Conservation (phyloP, 768 basidiomycete genomes). For the Dioszegia crocea region DNA sequence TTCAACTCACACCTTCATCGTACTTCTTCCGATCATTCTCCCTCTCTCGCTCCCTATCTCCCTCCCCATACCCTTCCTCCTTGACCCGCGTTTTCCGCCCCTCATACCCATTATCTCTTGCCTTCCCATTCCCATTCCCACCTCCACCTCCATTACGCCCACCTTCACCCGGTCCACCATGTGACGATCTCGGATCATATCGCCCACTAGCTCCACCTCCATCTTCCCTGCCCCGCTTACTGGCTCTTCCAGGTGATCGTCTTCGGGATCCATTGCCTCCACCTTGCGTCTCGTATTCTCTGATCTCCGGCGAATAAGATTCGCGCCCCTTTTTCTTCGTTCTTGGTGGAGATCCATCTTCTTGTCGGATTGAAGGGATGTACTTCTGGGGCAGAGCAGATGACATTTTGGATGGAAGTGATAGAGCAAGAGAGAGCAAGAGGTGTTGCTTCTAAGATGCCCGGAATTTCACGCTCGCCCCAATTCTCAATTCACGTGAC, state of each 20-base stretch:
- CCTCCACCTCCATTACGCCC: conserved; percentile 16
- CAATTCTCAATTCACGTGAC: no score
- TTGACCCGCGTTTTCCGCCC: conserved; percentile 12
- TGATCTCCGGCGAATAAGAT: conserved; percentile 23
- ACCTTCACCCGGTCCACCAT: conserved; percentile 1
- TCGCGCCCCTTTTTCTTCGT: conserved; percentile 9
- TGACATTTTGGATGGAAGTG: neutral
- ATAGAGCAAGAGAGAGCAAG: no score
- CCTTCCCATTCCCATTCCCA: conserved; percentile 9
- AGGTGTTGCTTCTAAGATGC: no score
- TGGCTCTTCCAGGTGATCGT: neutral
- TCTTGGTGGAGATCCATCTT: neutral
- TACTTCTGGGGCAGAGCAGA: conserved; percentile 7
- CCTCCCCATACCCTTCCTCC: conserved; percentile 28
- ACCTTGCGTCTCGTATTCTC: conserved; percentile 24
- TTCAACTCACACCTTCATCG: conserved; percentile 26
- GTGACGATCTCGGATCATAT: neutral
- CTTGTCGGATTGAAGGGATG: neutral
- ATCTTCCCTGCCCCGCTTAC: conserved; percentile 17
- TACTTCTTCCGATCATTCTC: conserved; percentile 43
- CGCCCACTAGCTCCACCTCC: conserved; percentile 6
- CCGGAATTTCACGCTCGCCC: no score
- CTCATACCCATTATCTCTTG: conserved; percentile 39
- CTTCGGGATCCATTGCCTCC: conserved; percentile 26
- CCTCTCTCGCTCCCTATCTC: conserved; percentile 45